These are phyloP conservation scores for Rhexocercosporidium sp. DNA, from an alignment of 2,329 filamentous ascomycete genomes.

Conservation along the genomic window DNA sequence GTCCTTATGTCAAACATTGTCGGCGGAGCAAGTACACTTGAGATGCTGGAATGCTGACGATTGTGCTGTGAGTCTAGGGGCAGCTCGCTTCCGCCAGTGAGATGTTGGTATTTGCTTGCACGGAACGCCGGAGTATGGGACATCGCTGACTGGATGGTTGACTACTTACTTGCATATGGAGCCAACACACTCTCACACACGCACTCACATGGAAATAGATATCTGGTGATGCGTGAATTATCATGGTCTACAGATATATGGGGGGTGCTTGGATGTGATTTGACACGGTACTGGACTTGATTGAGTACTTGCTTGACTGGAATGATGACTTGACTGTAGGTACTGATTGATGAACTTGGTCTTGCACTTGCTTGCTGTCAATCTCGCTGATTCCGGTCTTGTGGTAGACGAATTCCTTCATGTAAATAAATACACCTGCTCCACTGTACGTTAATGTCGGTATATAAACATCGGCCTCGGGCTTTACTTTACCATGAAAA, in stretches of 20 bases:
- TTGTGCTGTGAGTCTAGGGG: background rate
- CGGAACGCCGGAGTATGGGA: constrained; percentile 8
- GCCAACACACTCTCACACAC: background rate
- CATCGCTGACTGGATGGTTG: constrained; percentile 10
- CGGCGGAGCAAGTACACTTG: background rate
- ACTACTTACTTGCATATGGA: background rate
- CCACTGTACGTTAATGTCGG: background rate
- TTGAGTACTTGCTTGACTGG: background rate
- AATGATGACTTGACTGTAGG: background rate
- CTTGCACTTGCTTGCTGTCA: background rate
- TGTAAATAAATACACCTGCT: background rate
- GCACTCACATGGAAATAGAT: background rate
- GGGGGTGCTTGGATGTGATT: background rate
- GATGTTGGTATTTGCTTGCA: constrained; percentile 9
- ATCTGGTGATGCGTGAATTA: background rate
- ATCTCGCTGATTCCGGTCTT: background rate
- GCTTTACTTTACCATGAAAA: background rate
- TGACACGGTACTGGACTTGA: background rate
- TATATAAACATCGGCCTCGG: background rate
- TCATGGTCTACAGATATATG: background rate
- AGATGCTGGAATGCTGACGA: background rate
- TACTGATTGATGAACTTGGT: too few species aligned
- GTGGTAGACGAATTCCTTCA: background rate
- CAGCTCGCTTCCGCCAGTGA: background rate
- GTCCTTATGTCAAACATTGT: background rate